A percentile compares a stretch with the other conserved stretches of the same genome.
Evolutionary conservation across 352 stramenopile genomes (phyloP).

Genomic region (Pythium dissotocum): DNA sequence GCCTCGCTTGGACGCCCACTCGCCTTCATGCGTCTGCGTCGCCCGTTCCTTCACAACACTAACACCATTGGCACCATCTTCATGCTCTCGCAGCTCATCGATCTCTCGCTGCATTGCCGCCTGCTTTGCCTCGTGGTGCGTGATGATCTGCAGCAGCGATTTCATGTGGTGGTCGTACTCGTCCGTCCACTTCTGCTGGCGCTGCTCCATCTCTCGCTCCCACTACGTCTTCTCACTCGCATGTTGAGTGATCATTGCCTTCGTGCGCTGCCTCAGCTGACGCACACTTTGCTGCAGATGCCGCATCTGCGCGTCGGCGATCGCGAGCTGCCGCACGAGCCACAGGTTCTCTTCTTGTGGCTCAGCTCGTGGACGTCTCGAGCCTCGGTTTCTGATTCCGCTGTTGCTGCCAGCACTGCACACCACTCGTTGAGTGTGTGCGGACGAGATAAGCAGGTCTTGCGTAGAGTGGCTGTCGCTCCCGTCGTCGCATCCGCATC

Average conservation of each 20-base stretch:
- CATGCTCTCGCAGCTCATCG: slow-evolving; percentile 11
- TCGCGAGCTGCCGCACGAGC: slow-evolving; percentile 37
- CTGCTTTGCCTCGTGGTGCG: slow-evolving; percentile 40
- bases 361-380: background rate
- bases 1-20: too few species aligned
- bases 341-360: slow-evolving; percentile 44
- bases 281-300: slow-evolving; percentile 17
- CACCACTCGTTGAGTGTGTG: too few species aligned
- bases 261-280: slow-evolving; percentile 24
- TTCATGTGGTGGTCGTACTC: slow-evolving; percentile 49
- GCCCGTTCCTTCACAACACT: background rate
- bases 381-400: too few species aligned
- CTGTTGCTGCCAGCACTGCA: background rate
- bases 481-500: too few species aligned
- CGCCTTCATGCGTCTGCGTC: background rate
- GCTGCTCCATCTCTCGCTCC: slow-evolving; percentile 16
- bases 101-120: slow-evolving; percentile 26
- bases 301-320: slow-evolving; percentile 21
- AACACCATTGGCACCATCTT: background rate
- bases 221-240: slow-evolving; percentile 23
- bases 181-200: slow-evolving; percentile 39
- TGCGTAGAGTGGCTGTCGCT: too few species aligned
- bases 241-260: background rate
- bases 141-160: slow-evolving; percentile 47
- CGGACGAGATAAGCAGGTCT: too few species aligned